phyloP scores from a whole-genome alignment of 495 filamentous ascomycete genomes.

The Neurospora africana region DNA sequence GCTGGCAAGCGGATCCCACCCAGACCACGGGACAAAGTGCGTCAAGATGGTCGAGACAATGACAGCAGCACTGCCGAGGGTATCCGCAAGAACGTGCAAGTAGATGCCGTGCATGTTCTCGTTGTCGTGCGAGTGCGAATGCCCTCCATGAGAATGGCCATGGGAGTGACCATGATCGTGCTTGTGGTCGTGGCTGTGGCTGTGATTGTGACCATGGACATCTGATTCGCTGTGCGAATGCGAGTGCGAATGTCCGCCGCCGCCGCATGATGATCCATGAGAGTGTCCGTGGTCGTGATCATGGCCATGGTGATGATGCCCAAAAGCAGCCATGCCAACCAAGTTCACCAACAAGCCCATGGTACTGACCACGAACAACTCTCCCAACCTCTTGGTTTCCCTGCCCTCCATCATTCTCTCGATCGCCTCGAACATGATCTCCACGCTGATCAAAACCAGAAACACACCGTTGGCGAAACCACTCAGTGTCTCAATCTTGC shows the following conservation, averaged over 20 bases:
- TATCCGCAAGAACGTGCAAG: conserved; percentile 90
- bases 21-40: conserved; percentile 75
- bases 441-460: conserved; percentile 88
- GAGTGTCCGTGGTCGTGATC: conserved; percentile 42
- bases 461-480: conserved; percentile 97
- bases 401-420: conserved; percentile 73
- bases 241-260: conserved; percentile 34
- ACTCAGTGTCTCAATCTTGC: conserved; percentile 92
- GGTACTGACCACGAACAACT: conserved; percentile 78
- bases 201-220: conserved; percentile 26
- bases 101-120: conserved; percentile 99
- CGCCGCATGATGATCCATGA: conserved; percentile 16
- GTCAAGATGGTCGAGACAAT: conserved; percentile 86
- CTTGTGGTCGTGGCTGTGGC: conserved; percentile 14
- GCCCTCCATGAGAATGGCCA: conserved; percentile 26
- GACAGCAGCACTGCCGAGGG: conserved; percentile 86
- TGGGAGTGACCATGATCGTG: conserved; percentile 26
- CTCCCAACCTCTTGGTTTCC: conserved; percentile 71
- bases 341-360: conserved; percentile 83
- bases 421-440: conserved; percentile 91
- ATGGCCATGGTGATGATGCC: conserved; percentile 61
- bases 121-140: conserved; percentile 59
- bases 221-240: conserved; percentile 50
- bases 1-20: conserved; percentile 93
- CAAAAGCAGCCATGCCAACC: conserved; percentile 81